Percentiles rank a stretch among this genome's conserved stretches.
phyloP scores from a whole-genome alignment of 2,329 filamentous ascomycete genomes.

The Bertia moriformis region DNA sequence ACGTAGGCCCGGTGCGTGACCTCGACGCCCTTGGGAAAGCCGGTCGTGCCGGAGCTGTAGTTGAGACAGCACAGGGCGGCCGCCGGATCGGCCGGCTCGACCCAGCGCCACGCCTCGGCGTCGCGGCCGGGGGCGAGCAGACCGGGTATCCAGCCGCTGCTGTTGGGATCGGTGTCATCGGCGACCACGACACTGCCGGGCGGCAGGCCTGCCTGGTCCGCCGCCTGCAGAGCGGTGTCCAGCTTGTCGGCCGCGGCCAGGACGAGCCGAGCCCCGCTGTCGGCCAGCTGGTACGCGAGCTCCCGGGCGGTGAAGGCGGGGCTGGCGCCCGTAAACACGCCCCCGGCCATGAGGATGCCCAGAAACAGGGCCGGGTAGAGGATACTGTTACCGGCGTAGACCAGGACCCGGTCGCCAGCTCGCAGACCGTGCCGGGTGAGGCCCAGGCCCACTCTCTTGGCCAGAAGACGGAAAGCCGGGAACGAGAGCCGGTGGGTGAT shows the following conservation, averaged over 20 bases:
- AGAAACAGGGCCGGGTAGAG: constrained; percentile 60
- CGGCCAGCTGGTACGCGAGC: constrained; percentile 60
- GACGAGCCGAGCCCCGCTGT: constrained; percentile 55
- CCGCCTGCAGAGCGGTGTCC: constrained; percentile 52
- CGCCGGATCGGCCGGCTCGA: constrained; percentile 33
- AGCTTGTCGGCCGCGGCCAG: constrained; percentile 46
- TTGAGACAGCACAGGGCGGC: constrained; percentile 63
- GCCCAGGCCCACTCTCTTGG: constrained; percentile 59
- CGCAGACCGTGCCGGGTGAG: constrained; percentile 48
- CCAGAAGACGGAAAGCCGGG: constrained; percentile 50
- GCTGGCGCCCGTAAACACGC: constrained; percentile 65
- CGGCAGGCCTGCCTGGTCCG: constrained; percentile 37
- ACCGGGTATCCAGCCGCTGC: constrained; percentile 46
- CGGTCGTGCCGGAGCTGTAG: constrained; percentile 68
- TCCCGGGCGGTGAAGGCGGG: constrained; percentile 57
- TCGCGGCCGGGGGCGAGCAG: constrained; percentile 35
- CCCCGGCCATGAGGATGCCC: constrained; percentile 66
- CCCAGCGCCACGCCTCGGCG: constrained; percentile 48
- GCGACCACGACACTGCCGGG: constrained; percentile 5
- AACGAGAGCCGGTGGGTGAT: constrained; percentile 53
- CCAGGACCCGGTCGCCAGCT: constrained; percentile 54
- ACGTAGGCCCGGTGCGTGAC: constrained; percentile 68
- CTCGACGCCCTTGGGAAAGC: constrained; percentile 70
- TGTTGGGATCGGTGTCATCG: constrained; percentile 10
- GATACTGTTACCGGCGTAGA: constrained; percentile 61